Evolutionary conservation across 257 asterid genomes (phyloP).

Genomic region (Galeopsis tetrahit): DNA sequence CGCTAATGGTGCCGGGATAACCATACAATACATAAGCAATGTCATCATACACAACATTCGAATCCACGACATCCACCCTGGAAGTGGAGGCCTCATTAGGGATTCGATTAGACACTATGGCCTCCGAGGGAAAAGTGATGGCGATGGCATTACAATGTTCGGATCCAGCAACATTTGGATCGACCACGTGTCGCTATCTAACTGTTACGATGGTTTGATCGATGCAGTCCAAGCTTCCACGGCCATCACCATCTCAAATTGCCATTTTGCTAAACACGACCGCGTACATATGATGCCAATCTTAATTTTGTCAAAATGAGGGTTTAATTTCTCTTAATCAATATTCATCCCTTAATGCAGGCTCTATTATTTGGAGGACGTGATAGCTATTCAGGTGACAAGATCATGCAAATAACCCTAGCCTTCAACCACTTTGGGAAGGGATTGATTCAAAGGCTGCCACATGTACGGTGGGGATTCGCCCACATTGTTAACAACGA

Average conservation of each 20-base stretch:
- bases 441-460: slow-evolving; percentile 65
- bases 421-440: slow-evolving; percentile 72
- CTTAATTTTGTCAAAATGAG: not conserved
- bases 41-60: slow-evolving; percentile 54
- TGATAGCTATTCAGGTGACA: slow-evolving; percentile 40
- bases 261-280: slow-evolving; percentile 58
- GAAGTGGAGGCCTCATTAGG: slow-evolving; percentile 59
- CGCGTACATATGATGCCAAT: slow-evolving; percentile 45
- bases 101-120: slow-evolving; percentile 53
- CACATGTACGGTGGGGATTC: slow-evolving; percentile 59
- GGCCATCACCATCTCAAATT: slow-evolving; percentile 68
- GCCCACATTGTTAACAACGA: slow-evolving; percentile 62
- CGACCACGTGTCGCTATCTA: slow-evolving; percentile 62
- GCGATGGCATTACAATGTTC: slow-evolving; percentile 61
- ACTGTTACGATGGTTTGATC: slow-evolving; percentile 59
- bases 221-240: slow-evolving; percentile 63
- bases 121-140: slow-evolving; percentile 46
- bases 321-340: not conserved
- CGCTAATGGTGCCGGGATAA: slow-evolving; percentile 54
- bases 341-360: slow-evolving; percentile 33
- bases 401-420: slow-evolving; percentile 62
- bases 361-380: slow-evolving; percentile 68
- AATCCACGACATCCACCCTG: slow-evolving; percentile 45
- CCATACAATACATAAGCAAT: slow-evolving; percentile 51
- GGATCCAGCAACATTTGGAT: slow-evolving; percentile 63